Percentiles rank a stretch among this genome's conserved stretches.
These are phyloP conservation scores for Ampelomyces quisqualis DNA, from an alignment of 2,329 filamentous ascomycete genomes.

Conservation along the genomic window DNA sequence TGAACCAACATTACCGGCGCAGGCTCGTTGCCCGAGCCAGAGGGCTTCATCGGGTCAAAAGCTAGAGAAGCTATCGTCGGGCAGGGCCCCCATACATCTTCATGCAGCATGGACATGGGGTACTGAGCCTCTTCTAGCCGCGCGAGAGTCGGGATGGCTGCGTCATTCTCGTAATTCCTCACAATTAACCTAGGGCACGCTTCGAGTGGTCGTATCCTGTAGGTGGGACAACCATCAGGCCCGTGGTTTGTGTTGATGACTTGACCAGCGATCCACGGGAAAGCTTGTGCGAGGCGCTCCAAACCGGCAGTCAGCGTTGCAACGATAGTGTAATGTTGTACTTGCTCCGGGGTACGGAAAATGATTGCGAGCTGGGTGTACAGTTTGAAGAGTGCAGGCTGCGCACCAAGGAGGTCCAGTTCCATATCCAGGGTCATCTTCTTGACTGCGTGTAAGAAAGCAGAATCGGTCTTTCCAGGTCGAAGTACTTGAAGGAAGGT, in stretches of 20 bases:
- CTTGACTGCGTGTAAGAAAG: background rate
- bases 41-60: constrained; percentile 12
- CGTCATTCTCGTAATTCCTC: constrained; percentile 47
- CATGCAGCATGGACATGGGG: constrained; percentile 54
- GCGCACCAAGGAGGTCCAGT: constrained; percentile 49
- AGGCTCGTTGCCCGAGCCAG: constrained; percentile 20
- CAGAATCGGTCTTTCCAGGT: background rate
- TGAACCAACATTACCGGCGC: constrained; percentile 51
- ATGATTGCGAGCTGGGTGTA: constrained; percentile 52
- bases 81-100: constrained; percentile 42
- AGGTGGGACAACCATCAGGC: constrained; percentile 34
- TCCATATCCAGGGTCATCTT: constrained; percentile 16
- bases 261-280: constrained; percentile 53
- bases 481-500: background rate
- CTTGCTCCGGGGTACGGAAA: constrained; percentile 37
- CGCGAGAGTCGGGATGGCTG: constrained; percentile 43
- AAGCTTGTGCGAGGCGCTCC: constrained; percentile 39
- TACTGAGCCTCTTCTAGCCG: constrained; percentile 44
- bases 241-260: constrained; percentile 36
- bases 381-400: constrained; percentile 44
- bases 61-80: constrained; percentile 45
- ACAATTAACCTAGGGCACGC: constrained; percentile 42
- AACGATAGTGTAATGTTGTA: constrained; percentile 10
- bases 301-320: constrained; percentile 10
- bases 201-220: constrained; percentile 45